phyloP scores from a whole-genome alignment of 371 early-diverging fungal genomes.

The Conidiobolus coronatus region DNA sequence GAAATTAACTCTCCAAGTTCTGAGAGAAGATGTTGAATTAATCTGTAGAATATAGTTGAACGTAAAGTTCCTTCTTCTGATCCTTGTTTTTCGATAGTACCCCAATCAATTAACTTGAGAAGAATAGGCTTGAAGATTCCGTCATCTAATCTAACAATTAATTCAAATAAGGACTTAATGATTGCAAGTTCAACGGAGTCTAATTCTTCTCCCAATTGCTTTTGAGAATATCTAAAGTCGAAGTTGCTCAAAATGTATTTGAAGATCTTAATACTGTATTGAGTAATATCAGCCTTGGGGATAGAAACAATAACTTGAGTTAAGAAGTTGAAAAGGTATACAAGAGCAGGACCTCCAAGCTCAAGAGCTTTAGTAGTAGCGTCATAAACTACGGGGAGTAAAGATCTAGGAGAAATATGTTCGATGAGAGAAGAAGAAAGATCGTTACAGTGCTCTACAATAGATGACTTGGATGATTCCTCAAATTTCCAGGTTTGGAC shows the following conservation, averaged over 20 bases:
- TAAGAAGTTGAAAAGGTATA: conserved; percentile 33
- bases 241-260: conserved; percentile 58
- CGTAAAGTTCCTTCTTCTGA: conserved; percentile 21
- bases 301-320: conserved; percentile 33
- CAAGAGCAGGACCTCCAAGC: conserved; percentile 21
- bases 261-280: conserved; percentile 54
- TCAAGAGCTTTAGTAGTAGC: conserved; percentile 26
- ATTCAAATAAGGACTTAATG: conserved; percentile 44
- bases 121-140: conserved; percentile 80
- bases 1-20: conserved; percentile 64
- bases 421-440: too few relatives aligned
- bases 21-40: conserved; percentile 40
- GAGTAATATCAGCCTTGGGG: conserved; percentile 33
- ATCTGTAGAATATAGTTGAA: conserved; percentile 50
- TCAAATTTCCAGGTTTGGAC: too few relatives aligned
- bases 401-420: conserved; percentile 21
- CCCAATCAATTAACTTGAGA: conserved; percentile 78
- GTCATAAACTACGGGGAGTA: conserved; percentile 39
- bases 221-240: conserved; percentile 27
- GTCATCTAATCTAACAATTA: conserved; percentile 82
- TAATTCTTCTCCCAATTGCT: conserved; percentile 8
- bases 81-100: conserved; percentile 27
- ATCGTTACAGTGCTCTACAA: too few relatives aligned
- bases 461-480: too few relatives aligned
- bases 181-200: conserved; percentile 36